Evolutionary conservation across 75 land plant genomes (phyloP), one percentile per base, ranked within the genome.

Genomic region (Pinus tabuliformis): DNA sequence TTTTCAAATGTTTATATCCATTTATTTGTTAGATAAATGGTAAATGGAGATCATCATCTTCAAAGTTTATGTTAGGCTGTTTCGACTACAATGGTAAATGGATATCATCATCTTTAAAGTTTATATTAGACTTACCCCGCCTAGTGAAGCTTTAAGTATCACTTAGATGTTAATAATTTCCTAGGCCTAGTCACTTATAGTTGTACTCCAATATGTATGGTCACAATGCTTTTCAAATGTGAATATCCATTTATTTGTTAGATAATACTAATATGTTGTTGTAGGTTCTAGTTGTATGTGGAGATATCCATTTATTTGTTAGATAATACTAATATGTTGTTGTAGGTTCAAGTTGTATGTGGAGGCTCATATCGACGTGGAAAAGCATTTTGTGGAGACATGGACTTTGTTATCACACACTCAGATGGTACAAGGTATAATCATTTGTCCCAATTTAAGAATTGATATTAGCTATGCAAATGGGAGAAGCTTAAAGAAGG

Each of bases 301-400:
- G 26, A 26, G 26, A 62, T 62, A 11, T 28, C 24, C 9, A 8
- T 28, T 7, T 62, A 13, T 24, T 17, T 68, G 0, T 68, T 21
- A 49, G 17, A 3, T 42, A 42, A 9, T 20, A 42, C 22, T 12
- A 5, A 77, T 71, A 6, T 49, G 20, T 11, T 39, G 58, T 58
- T 81, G n/a, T 77, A 88, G 90, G 89, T 88, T 21, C 37, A 76
- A 12, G 58, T 91, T 54, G 61, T 97, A 6, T 97, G 99, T 86
- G 99, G 99, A 71, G 99, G 99, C 71, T 97, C 99, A 62, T 97
- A 88, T 74, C 86, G 99, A 73, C 93, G 99, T 52, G 99, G 99
- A 26, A 97, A 97, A 77, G 78, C 92, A 71, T 73, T 91, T 66
- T 90, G 95, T 77, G 91, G 95, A 1, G 99, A 97, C 77, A 68